Conservation (phyloP, 495 filamentous ascomycete genomes). For the Hypoxylon trugodes region DNA sequence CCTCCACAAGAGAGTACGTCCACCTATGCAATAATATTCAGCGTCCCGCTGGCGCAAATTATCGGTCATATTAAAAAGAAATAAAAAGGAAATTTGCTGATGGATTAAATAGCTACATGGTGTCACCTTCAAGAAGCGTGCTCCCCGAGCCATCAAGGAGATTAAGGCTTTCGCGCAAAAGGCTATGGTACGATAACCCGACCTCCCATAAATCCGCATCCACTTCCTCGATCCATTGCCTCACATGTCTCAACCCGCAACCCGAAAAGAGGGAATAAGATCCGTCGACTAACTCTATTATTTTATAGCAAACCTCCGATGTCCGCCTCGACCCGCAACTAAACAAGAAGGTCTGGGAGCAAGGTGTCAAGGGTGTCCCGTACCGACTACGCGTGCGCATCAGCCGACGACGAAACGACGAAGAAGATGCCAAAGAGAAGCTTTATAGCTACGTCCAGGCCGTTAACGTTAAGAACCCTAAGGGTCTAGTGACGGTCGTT, state of each 20-base stretch:
- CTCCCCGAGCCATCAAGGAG: conserved; percentile 98
- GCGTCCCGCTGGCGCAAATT: conserved; percentile 9
- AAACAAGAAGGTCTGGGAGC: conserved; percentile 99
- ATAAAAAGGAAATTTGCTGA: conserved; percentile 36
- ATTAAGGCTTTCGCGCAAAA: conserved; percentile 90
- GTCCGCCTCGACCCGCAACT: conserved; percentile 97
- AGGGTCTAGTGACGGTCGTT: conserved; percentile 90
- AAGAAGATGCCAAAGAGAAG: conserved; percentile 98
- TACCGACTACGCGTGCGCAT: conserved; percentile 97
- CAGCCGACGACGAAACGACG: conserved; percentile 99
- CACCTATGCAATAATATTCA: conserved; percentile 45
- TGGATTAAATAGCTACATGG: conserved; percentile 78
- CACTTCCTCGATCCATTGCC: not conserved
- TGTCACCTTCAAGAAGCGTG: conserved; percentile 99
- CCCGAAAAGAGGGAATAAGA: not conserved
- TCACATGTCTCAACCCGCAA: not conserved
- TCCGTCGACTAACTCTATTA: conserved; percentile 34
- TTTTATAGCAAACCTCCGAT: conserved; percentile 87
- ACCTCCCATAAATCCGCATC: not conserved
- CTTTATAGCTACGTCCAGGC: conserved; percentile 99
- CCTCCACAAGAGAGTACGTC: conserved; percentile 98
- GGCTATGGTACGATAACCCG: conserved; percentile 83
- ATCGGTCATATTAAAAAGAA: conserved; percentile 23
- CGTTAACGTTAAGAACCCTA: conserved; percentile 98
- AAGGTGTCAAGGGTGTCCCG: conserved; percentile 96